Base-by-base conservation (phyloP, 2,329 filamentous ascomycete genomes). In the Alternaria gansuensis region DNA sequence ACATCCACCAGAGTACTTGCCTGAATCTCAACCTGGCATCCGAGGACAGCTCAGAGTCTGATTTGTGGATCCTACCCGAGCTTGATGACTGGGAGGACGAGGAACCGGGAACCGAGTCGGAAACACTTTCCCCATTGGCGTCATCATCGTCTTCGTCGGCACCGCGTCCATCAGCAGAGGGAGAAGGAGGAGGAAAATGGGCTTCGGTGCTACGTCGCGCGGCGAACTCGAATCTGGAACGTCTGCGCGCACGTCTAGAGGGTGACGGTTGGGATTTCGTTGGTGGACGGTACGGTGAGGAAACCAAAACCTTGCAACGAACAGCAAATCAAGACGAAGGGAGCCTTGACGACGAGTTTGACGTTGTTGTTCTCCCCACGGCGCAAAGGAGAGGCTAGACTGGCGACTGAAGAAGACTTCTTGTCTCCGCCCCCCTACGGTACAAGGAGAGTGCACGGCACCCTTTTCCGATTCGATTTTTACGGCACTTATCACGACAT, bases 181-280 rank as follows among this genome's bases (percentile, higher is more conserved):
- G 48, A 52, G 29, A 49, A 3, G 56, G 52, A 3, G n/a, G n/a
- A n/a, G n/a, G n/a, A n/a, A 52, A 63, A 26, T 66, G 66, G 66
- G 60, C 66, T 3, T 61, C 65, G 2, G 59, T 74, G 0, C 51
- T 76, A 4, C 57, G 64, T 8, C 65, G 69, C 28, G 72, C 73
- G 1, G 73, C 71, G 3, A 67, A 60, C 2, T 72, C 69, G 3
- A 76, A 76, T 44, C 68, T 71, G 13, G 71, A 75, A 40, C 60
- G 73, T 0, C 57, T 76, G 17, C 59, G 71, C 14, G 62, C 64
- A 2, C 57, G 69, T 8, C 63, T 77, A 0, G 74, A 77, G 34
- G 70, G 69, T 3, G 74, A 77, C 21, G 71, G 74, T 2, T 76
- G 74, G 74, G 71, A 71, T 14, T 77, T 77, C 45, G 63, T 76